Evolutionary conservation across 2,329 filamentous ascomycete genomes (phyloP), one percentile per base, ranked within the genome.

Genomic region (Polytolypa hystricis): DNA sequence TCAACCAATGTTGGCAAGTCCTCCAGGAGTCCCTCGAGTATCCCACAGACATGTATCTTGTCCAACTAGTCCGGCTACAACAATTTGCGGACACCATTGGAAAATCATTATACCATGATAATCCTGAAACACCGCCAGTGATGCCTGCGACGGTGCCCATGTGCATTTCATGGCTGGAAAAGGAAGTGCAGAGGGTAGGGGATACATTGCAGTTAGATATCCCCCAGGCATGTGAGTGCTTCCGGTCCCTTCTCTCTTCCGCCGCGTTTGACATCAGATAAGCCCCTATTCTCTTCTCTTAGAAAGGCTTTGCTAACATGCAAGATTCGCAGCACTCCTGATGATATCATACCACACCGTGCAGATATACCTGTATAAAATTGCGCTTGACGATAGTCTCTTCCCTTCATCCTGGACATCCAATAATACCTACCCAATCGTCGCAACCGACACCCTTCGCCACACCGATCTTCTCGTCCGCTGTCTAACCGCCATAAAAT

Each of bases 151-250:
- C 28, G 18, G 18, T 16, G 28, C 28, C 28, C 28, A 6, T 30
- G 12, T 7, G 8, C 18, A 30, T 30, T 16, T 30, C 28, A 30
- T 30, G 6, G 9, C n/a, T 30, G 11, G 28, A 30, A 5, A 30
- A 16, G 28, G 28, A 30, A 30, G 28, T 30, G 14, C 28, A 30
- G 18, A 16, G 8, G 18, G 18, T 30, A 16, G 28, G 28, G 4
- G 28, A 14, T 30, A 30, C 15, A 30, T 15, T 30, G 18, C 28
- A 30, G 15, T 16, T 30, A 14, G 28, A 15, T 14, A 30, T 14
- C 28, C 28, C 28, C 9, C 28, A 14, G 28, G 28, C 28, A 30
- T 30, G 28, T 30, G 28, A 30, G 28, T 30, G n/a, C n/a, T 30
- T 16, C 28, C 12, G 12, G 28, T 15, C 2, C 4, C 12, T 30